These are phyloP conservation scores for Monosporozyma servazzii DNA, from an alignment of 805 yeast genomes.

Conservation along the genomic window DNA sequence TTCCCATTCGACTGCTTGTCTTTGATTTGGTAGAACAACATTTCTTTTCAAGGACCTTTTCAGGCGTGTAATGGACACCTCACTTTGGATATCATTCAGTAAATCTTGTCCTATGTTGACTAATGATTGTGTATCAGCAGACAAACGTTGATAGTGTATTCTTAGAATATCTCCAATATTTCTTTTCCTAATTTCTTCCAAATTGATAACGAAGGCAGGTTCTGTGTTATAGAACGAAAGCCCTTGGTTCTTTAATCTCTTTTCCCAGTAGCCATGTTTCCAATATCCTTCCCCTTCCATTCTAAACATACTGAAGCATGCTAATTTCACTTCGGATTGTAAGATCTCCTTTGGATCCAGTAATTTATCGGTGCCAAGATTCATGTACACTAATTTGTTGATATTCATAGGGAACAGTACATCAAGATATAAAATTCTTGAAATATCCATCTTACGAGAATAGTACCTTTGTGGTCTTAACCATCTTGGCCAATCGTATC, in stretches of 20 bases:
- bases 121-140: conserved; percentile 70
- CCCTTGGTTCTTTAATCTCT: conserved; percentile 44
- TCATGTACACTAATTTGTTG: conserved; percentile 72
- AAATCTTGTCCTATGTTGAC: conserved; percentile 86
- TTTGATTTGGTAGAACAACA: not conserved
- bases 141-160: conserved; percentile 72
- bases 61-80: conserved; percentile 28
- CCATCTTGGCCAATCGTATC: conserved; percentile 92
- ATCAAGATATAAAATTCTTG: conserved; percentile 78
- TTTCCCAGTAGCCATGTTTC: conserved; percentile 88
- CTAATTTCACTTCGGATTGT: conserved; percentile 1
- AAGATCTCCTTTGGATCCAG: conserved; percentile 65
- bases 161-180: conserved; percentile 76
- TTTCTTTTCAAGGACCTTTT: not conserved
- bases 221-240: conserved; percentile 64
- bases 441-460: conserved; percentile 80
- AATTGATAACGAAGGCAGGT: conserved; percentile 76
- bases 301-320: conserved; percentile 67
- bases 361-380: conserved; percentile 47
- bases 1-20: not conserved
- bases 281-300: conserved; percentile 78
- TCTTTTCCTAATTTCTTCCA: conserved; percentile 50
- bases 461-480: conserved; percentile 67
- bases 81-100: conserved; percentile 74
- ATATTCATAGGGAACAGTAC: conserved; percentile 75